A percentile compares a stretch with the other conserved stretches of the same genome.
phyloP scores from a whole-genome alignment of 768 basidiomycete species.

The Amanita phalloides region DNA sequence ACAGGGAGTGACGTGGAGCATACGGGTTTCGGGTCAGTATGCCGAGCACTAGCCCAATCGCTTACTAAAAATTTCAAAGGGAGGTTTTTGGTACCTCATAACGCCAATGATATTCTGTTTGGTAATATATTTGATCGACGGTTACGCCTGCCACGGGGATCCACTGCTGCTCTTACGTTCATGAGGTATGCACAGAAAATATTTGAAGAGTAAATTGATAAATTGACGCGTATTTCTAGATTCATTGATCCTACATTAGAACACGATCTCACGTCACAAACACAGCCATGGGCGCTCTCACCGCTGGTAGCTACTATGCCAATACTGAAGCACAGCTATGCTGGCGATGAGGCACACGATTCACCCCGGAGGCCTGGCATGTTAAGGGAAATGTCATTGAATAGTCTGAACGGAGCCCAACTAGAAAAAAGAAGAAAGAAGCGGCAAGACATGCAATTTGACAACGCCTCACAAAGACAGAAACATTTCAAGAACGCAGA shows the following conservation, averaged over 20 bases:
- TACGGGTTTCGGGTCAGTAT: conserved; percentile 72
- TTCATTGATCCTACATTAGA: conserved; percentile 84
- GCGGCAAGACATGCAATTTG: conserved; percentile 13
- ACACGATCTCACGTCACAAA: conserved; percentile 68
- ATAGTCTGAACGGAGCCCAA: background rate
- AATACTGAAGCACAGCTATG: conserved; percentile 44
- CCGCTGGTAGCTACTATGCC: conserved; percentile 80
- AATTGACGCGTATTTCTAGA: conserved; percentile 23
- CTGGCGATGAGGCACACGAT: background rate
- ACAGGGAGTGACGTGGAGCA: conserved; percentile 80
- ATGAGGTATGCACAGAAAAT: conserved; percentile 43
- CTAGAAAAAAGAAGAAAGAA: background rate
- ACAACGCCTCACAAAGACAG: conserved; percentile 40
- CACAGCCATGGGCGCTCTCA: conserved; percentile 87
- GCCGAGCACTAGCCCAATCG: background rate
- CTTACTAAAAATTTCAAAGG: conserved; percentile 26
- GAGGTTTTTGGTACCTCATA: conserved; percentile 56
- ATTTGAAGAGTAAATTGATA: conserved; percentile 12
- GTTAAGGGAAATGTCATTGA: background rate
- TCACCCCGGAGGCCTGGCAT: background rate
- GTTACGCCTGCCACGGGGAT: conserved; percentile 75
- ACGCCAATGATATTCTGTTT: conserved; percentile 78
- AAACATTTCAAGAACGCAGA: conserved; percentile 49
- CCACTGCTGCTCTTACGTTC: conserved; percentile 67
- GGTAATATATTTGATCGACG: conserved; percentile 79